Percentiles rank a stretch among this genome's conserved stretches.
Evolutionary conservation across 805 yeast genomes (phyloP).

Genomic region (Tetrapisispora nanseiensis): DNA sequence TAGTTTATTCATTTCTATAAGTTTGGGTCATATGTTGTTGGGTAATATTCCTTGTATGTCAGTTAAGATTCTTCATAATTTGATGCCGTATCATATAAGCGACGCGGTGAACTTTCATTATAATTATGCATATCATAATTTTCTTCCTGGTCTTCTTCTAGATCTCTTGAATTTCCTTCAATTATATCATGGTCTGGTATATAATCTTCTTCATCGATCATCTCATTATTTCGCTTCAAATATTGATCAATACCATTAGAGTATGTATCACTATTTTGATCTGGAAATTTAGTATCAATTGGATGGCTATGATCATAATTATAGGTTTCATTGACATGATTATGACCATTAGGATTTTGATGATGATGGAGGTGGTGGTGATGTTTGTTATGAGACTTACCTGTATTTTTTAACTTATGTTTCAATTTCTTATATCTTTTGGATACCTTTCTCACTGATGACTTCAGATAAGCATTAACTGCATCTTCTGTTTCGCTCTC

Average conservation of each 20-base stretch:
- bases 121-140: background rate
- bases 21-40: no score
- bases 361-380: background rate
- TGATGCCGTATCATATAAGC: background rate
- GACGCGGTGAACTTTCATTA: background rate
- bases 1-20: no score
- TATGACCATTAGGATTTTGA: background rate
- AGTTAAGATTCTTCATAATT: no score
- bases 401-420: background rate
- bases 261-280: no score
- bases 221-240: background rate
- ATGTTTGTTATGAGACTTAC: background rate
- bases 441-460: background rate
- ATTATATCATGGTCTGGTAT: background rate
- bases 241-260: no score
- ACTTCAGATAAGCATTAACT: conserved; percentile 20
- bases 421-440: background rate
- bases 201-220: background rate
- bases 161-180: background rate
- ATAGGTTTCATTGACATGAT: background rate
- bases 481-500: conserved; percentile 17
- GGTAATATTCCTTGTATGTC: no score
- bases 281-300: no score
- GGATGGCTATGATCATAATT: no score
- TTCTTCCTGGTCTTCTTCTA: background rate